phyloP scores from a whole-genome alignment of 164 flowering plant species.

The Umbilicus rupestris region DNA sequence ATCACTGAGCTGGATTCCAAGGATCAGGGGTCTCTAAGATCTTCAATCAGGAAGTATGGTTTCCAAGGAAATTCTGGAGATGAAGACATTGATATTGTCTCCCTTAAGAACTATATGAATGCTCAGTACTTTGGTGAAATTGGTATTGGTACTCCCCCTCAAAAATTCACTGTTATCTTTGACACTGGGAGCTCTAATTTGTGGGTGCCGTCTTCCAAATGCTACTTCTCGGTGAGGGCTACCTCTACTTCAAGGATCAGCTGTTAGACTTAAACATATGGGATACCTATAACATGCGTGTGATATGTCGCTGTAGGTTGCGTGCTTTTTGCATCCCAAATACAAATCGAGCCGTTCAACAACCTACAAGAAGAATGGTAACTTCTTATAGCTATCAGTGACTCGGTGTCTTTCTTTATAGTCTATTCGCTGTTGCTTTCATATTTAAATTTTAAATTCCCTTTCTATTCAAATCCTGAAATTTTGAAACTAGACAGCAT shows the following conservation, averaged over 20 bases:
- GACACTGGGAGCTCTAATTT: constrained; percentile 64
- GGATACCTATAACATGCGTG: background rate
- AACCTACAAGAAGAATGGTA: constrained; percentile 57
- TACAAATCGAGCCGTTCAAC: constrained; percentile 49
- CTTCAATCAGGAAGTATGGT: background rate
- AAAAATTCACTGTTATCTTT: constrained; percentile 51
- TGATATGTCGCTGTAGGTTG: constrained; percentile 32
- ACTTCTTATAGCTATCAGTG: background rate
- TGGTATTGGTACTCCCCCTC: constrained; percentile 56
- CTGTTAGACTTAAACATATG: background rate
- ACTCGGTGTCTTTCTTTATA: background rate
- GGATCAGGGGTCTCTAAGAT: background rate
- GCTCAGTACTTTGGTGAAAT: constrained; percentile 59
- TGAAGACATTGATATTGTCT: constrained; percentile 23
- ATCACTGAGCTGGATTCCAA: background rate
- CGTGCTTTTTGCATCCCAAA: constrained; percentile 61
- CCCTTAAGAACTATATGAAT: constrained; percentile 48
- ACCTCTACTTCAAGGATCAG: background rate
- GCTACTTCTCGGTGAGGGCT: constrained; percentile 43
- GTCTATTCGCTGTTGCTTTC: background rate
- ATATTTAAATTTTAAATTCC: too few relatives aligned
- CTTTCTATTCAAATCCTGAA: background rate
- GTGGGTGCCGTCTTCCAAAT: constrained; percentile 62
- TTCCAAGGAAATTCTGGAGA: background rate
- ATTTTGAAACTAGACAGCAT: too few relatives aligned